phyloP scores from a whole-genome alignment of 2,329 filamentous ascomycete species.

The Beauveria sp. region DNA sequence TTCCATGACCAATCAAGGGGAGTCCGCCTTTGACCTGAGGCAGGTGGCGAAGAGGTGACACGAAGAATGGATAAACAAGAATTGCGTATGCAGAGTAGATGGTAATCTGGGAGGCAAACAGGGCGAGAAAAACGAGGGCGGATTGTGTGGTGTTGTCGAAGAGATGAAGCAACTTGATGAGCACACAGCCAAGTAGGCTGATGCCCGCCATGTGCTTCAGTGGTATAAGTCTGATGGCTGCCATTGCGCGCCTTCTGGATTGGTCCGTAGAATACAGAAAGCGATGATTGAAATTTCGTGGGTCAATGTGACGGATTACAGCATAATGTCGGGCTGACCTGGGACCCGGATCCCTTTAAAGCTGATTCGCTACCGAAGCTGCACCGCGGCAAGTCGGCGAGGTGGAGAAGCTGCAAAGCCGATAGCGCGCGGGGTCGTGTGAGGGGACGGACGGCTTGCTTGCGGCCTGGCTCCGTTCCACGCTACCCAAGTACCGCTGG shows the following conservation, averaged over 20 bases:
- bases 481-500: background rate
- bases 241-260: background rate
- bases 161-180: constrained; percentile 8
- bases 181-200: constrained; percentile 4
- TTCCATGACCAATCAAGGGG: constrained; percentile 6
- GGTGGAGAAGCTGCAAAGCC: constrained; percentile 9
- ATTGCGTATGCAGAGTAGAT: constrained; percentile 24
- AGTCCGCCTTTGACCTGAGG: constrained; percentile 27
- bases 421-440: constrained; percentile 8
- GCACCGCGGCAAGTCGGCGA: constrained; percentile 5
- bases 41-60: constrained; percentile 32
- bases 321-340: too few relatives aligned
- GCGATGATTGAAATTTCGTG: too few relatives aligned
- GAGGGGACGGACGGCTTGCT: background rate
- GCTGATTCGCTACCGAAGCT: background rate
- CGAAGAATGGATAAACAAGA: constrained; percentile 29
- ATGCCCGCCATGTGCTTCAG: constrained; percentile 8
- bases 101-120: constrained; percentile 3
- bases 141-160: background rate
- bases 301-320: background rate
- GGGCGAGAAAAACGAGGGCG: background rate
- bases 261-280: background rate
- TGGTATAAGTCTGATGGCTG: constrained; percentile 11
- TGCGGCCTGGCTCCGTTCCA: constrained; percentile 1
- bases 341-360: background rate